Percentiles rank a stretch among this genome's conserved stretches.
phyloP scores from a whole-genome alignment of 2,329 filamentous ascomycete genomes.

The Tricladium varicosporioides region DNA sequence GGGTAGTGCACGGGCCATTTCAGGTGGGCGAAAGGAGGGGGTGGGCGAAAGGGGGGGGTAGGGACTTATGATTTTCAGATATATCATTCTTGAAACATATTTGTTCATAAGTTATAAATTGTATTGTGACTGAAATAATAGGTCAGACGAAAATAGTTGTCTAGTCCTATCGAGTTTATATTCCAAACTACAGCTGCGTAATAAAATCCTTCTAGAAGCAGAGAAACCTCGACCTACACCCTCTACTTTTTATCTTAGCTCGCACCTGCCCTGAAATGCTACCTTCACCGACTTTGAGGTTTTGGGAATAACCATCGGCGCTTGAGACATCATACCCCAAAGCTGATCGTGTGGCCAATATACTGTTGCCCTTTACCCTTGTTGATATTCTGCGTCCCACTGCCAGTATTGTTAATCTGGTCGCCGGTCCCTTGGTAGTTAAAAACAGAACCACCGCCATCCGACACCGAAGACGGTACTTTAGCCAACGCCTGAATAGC shows the following conservation, averaged over 20 bases:
- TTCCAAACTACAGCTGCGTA: not conserved
- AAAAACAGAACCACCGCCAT: not conserved
- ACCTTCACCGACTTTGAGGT: too few relatives aligned
- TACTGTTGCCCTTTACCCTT: not conserved
- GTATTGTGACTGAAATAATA: not conserved
- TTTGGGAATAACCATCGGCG: too few relatives aligned
- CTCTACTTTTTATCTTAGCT: not conserved
- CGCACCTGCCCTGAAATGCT: too few relatives aligned
- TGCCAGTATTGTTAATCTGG: not conserved
- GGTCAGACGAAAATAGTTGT: not conserved
- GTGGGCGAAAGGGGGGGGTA: too few relatives aligned
- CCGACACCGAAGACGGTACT: not conserved
- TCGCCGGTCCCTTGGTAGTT: not conserved
- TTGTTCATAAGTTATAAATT: not conserved
- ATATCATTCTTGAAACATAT: too few relatives aligned
- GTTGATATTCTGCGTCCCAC: not conserved
- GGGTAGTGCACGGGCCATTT: too few relatives aligned
- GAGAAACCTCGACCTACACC: not conserved
- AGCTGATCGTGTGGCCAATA: not conserved
- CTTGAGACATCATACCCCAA: too few relatives aligned
- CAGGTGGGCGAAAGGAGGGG: too few relatives aligned
- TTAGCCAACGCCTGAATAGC: not conserved
- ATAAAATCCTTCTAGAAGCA: too few relatives aligned
- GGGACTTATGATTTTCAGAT: too few relatives aligned
- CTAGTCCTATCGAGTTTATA: not conserved